phyloP scores from a whole-genome alignment of 208 protist species.

The Tetramitus jugosus region DNA sequence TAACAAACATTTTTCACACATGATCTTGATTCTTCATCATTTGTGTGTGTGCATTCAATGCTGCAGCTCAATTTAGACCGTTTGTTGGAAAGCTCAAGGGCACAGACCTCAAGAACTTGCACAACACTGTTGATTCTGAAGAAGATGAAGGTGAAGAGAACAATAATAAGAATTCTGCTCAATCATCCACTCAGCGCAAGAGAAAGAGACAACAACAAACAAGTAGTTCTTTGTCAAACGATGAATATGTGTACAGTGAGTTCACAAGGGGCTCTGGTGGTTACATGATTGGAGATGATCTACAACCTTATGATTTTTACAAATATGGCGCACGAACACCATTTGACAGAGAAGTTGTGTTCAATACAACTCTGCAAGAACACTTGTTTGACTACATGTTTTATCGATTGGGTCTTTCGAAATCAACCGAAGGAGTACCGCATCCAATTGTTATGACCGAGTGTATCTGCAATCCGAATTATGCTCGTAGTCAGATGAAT shows the following conservation, averaged over 20 bases:
- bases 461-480: not conserved
- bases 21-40: not conserved
- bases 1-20: too few species aligned
- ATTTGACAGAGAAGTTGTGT: slow-evolving; percentile 8
- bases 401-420: not conserved
- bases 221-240: too few species aligned
- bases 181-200: too few species aligned
- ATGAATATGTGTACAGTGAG: too few species aligned
- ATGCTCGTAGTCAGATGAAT: not conserved
- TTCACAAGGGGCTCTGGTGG: too few species aligned
- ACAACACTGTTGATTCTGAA: too few species aligned
- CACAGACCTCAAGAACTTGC: not conserved
- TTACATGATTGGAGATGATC: slow-evolving; percentile 16
- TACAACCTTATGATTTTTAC: slow-evolving; percentile 12
- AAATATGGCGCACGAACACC: slow-evolving; percentile 5
- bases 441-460: not conserved
- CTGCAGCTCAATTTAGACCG: not conserved
- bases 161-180: too few species aligned
- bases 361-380: not conserved
- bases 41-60: not conserved
- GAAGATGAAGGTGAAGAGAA: too few species aligned
- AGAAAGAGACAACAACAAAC: too few species aligned
- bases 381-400: slow-evolving; percentile 7
- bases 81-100: not conserved
- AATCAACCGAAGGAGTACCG: too few species aligned